Evolutionary conservation across 768 basidiomycete species (phyloP).

Genomic region (Chlorophyllum brunneum): DNA sequence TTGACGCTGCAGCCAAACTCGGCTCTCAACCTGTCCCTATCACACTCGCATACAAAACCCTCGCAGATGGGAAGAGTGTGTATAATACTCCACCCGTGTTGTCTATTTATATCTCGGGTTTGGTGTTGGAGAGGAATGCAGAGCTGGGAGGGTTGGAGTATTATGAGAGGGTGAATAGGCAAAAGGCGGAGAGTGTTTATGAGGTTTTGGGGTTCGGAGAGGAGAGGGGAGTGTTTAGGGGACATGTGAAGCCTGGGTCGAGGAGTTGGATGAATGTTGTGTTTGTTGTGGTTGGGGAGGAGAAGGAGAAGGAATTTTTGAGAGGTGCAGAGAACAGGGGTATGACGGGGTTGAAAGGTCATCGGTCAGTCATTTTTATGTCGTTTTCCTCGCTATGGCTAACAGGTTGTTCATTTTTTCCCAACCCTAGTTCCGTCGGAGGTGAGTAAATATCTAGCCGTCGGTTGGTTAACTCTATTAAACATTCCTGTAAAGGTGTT

Average conservation of each 20-base stretch:
- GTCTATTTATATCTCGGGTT: conserved; percentile 83
- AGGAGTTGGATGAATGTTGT: conserved; percentile 97
- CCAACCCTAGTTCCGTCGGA: conserved; percentile 7
- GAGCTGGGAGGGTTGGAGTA: conserved; percentile 62
- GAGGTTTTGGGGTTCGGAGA: conserved; percentile 66
- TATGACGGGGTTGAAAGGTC: conserved; percentile 88
- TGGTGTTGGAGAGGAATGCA: conserved; percentile 74
- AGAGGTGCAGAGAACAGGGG: conserved; percentile 74
- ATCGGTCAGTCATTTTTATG: conserved; percentile 65
- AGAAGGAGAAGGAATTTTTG: conserved; percentile 69
- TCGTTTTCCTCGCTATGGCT: neutral
- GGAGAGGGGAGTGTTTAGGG: conserved; percentile 60
- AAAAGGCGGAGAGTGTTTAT: conserved; percentile 80
- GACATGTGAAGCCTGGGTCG: conserved; percentile 69
- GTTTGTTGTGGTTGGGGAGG: conserved; percentile 76
- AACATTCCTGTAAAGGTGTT: conserved; percentile 64
- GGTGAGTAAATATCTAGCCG: too few relatives aligned
- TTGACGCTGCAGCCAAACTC: conserved; percentile 70
- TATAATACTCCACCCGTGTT: conserved; percentile 94
- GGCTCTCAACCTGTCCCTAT: conserved; percentile 76
- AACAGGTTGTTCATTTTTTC: neutral
- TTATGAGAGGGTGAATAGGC: conserved; percentile 60
- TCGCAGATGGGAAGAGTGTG: conserved; percentile 71
- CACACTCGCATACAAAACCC: conserved; percentile 77
- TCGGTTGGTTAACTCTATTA: neutral